Evolutionary conservation across 805 yeast genomes (phyloP), one percentile per base, ranked within the genome.

Genomic region (Candida michaelii): DNA sequence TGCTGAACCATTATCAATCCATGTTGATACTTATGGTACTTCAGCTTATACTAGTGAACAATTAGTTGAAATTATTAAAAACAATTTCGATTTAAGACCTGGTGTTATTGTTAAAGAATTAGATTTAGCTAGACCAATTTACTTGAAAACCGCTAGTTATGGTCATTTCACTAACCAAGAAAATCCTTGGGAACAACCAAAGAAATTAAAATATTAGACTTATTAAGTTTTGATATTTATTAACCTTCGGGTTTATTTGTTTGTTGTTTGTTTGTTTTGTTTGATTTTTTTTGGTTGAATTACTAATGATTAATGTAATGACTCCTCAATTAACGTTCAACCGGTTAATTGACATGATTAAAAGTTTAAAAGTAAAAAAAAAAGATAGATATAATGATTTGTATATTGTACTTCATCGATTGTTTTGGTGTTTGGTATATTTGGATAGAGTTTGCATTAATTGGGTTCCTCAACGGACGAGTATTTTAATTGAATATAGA

Each of bases 81-180:
- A 86, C 74, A 93, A 93, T 86, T 93, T 93, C 64, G 98, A 93
- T 74, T 80, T 93, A 69, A 91, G 99, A 82, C 99, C 99, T 52
- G 99, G 99, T 88, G 93, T 86, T 59, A 82, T 93, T 71, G 99
- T 93, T 66, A 88, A 76, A 72, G 97, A 90, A 71, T 83, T 93
- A 65, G 93, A 93, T 69, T 82, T 93, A 67, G 99, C 99, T 54
- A 89, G 97, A 77, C 99, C 99, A 73, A 93, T 93, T 74, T 93
- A 93, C 82, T 82, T 89, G 79, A 86, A 91, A 85, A 93, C 99
- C 60, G 99, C 99, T 61, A 85, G 96, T 44, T 91, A 93, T 73
- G 99, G 99, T 69, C 99, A 93, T 77, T 93, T 93, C 87, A 93
- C 99, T 67, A 88, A 93, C 85, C 99, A 91, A 80, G 85, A 83